Evolutionary conservation across 2,329 filamentous ascomycete genomes (phyloP).

Genomic region (Sporothrix inflata): DNA sequence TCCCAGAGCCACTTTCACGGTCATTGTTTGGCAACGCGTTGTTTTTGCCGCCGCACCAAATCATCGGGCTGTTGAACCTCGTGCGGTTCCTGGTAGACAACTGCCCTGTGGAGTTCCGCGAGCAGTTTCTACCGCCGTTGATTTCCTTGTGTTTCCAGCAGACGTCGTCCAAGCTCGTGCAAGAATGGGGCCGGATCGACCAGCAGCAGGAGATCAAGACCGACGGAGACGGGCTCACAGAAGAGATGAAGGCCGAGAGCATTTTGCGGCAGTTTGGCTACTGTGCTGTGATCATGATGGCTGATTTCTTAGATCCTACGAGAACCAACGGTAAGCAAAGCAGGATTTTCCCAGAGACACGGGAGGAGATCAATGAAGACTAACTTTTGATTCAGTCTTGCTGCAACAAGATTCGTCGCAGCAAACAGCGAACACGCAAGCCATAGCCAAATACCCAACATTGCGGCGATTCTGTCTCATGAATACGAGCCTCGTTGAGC

Average conservation of each 20-base stretch:
- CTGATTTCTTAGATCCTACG: slow-evolving; percentile 80
- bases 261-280: slow-evolving; percentile 92
- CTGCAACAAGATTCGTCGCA: slow-evolving; percentile 38
- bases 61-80: slow-evolving; percentile 89
- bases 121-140: slow-evolving; percentile 82
- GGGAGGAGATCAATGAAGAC: not conserved
- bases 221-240: slow-evolving; percentile 77
- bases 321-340: slow-evolving; percentile 55
- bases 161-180: slow-evolving; percentile 82
- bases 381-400: slow-evolving; percentile 38
- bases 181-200: slow-evolving; percentile 82
- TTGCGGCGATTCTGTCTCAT: slow-evolving; percentile 83
- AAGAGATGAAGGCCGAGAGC: slow-evolving; percentile 98
- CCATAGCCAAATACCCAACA: slow-evolving; percentile 52
- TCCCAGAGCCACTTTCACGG: slow-evolving; percentile 80
- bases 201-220: slow-evolving; percentile 63
- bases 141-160: slow-evolving; percentile 80
- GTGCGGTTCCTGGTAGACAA: slow-evolving; percentile 88
- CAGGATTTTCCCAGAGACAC: not conserved
- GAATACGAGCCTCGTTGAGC: slow-evolving; percentile 78
- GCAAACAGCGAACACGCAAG: slow-evolving; percentile 38
- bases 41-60: slow-evolving; percentile 85
- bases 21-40: slow-evolving; percentile 83
- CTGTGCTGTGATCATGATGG: slow-evolving; percentile 88
- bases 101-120: slow-evolving; percentile 77